Base-by-base conservation (phyloP, 1,284 basidiomycete genomes). In the Mycosarcoma mackinlayi region DNA sequence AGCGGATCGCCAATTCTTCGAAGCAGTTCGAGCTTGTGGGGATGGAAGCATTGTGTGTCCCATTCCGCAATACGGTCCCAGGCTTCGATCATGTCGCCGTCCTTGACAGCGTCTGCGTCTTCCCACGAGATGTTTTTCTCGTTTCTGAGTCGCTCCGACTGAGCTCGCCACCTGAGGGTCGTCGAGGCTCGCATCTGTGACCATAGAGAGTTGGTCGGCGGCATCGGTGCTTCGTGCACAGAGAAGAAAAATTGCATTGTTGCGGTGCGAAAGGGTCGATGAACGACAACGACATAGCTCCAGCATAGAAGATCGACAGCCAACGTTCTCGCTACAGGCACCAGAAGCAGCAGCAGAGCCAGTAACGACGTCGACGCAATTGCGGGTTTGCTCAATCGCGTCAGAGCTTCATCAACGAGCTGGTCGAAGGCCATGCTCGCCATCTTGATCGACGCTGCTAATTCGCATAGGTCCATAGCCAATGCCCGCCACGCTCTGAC, bases 31-130 rank as follows among this genome's bases (percentile, higher is more conserved):
- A 78, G 70, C 39, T 60, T 60, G 38, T 38, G 27, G n/a, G 73
- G 62, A 41, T 71, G 60, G 3, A 76, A 38, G 47, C 76, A 78
- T n/a, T 47, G 30, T 25, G 60, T 27, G 33, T 78, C 73, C 76
- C 76, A 78, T 25, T 68, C 65, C 5, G 64, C 64, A 11, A 78
- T 61, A 14, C 60, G 45, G 44, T 71, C 76, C 73, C 76, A 77
- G 21, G 64, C 56, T n/a, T 68, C 46, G 28, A 78, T 68, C 44
- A 76, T 49, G 34, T 75, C 70, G 18, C 73, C 73, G 8, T 62
- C 14, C 18, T 52, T 40, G 16, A 67, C 65, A 18, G 41, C 38
- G n/a, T 54, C 56, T 14, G 28, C n/a, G 25, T 31, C 18, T 6
- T 40, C 16, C 68, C 72, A 74, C 14, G 60, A 46, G 48, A 66